These are phyloP conservation scores for Aspergillus pseudoterreus DNA, from an alignment of 2,329 filamentous ascomycete genomes.

Conservation along the genomic window DNA sequence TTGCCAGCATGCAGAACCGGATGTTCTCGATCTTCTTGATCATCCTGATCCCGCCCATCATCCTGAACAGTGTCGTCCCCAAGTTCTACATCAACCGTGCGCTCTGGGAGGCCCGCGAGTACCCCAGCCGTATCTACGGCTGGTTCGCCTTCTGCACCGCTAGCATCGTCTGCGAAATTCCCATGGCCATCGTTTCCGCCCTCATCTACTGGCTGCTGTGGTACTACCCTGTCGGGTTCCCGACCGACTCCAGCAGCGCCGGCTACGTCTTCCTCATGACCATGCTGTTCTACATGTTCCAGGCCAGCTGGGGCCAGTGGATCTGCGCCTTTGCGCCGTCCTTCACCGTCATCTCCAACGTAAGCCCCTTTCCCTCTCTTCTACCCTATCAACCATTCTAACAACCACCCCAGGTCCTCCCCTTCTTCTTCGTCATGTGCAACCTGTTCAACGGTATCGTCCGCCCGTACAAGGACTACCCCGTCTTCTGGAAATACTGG, in stretches of 20 bases:
- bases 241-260: constrained; percentile 59
- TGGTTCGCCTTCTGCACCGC: constrained; percentile 75
- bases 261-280: constrained; percentile 79
- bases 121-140: constrained; percentile 70
- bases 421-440: constrained; percentile 79
- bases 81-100: constrained; percentile 72
- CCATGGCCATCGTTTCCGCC: constrained; percentile 60
- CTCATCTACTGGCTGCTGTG: constrained; percentile 70
- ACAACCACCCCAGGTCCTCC: constrained; percentile 49
- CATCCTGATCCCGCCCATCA: constrained; percentile 63
- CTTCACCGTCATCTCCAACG: constrained; percentile 73
- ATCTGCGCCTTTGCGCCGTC: constrained; percentile 76
- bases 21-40: constrained; percentile 71
- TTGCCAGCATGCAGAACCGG: constrained; percentile 69
- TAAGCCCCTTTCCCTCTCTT: constrained; percentile 11
- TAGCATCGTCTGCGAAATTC: constrained; percentile 69
- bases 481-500: constrained; percentile 71
- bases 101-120: constrained; percentile 70
- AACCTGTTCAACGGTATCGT: constrained; percentile 75
- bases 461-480: constrained; percentile 61
- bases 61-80: constrained; percentile 71
- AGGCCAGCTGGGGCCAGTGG: constrained; percentile 75
- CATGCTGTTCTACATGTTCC: constrained; percentile 73
- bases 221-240: constrained; percentile 73
- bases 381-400: not conserved